Conservation (phyloP, 2,329 filamentous ascomycete genomes). For the Cladosporium halotolerans region DNA sequence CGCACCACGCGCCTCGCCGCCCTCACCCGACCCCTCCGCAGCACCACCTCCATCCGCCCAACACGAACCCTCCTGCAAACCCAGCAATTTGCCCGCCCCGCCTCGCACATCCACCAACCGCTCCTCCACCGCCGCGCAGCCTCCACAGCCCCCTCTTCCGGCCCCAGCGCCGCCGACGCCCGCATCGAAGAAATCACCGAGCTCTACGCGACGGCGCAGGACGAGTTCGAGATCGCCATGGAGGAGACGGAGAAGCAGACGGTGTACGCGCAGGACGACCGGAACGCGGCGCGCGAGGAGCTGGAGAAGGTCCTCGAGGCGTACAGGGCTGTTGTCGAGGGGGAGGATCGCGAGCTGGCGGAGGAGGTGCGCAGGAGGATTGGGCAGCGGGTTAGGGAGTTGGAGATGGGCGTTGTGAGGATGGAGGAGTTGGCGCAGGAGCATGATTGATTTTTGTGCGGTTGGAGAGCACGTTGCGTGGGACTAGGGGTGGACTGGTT, state of each 20-base stretch:
- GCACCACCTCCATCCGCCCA: conserved; percentile 16
- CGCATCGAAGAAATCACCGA: conserved; percentile 39
- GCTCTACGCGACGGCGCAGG: conserved; percentile 34
- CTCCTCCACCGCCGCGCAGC: conserved; percentile 22
- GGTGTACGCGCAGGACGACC: conserved; percentile 50
- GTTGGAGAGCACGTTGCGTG: background rate
- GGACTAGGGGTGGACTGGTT: background rate
- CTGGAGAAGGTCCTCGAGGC: conserved; percentile 44
- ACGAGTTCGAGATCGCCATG: conserved; percentile 45
- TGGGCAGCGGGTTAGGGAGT: conserved; percentile 47
- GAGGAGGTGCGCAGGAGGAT: conserved; percentile 47
- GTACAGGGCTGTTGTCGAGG: conserved; percentile 39
- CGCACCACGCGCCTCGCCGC: conserved; percentile 16
- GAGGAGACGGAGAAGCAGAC: conserved; percentile 50
- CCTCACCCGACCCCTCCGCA: conserved; percentile 15
- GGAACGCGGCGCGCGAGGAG: conserved; percentile 48
- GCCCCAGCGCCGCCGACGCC: conserved; percentile 30
- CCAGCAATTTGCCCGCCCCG: conserved; percentile 12
- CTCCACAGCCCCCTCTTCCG: conserved; percentile 3
- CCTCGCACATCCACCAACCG: conserved; percentile 22
- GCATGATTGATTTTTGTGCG: conserved; percentile 34
- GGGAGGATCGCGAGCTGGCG: conserved; percentile 36
- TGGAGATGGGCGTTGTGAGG: conserved; percentile 45
- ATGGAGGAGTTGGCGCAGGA: conserved; percentile 47
- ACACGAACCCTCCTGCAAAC: background rate